Evolutionary conservation across 2,329 filamentous ascomycete genomes (phyloP).

Genomic region (Ophiocordyceps camponoti-leonardi): DNA sequence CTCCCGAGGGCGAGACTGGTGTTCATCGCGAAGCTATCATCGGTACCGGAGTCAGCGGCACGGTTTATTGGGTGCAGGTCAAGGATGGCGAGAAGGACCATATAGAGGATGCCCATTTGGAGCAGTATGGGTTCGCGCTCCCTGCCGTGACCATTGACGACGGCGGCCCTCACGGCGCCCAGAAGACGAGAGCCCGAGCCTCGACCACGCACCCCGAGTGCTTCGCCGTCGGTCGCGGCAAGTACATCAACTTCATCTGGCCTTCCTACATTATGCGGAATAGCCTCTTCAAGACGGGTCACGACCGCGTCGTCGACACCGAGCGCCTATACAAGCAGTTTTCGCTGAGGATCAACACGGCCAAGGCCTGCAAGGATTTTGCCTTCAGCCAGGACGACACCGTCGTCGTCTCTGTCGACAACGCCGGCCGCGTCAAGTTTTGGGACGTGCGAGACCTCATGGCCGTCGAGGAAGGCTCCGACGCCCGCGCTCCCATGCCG

Average conservation of each 20-base stretch:
- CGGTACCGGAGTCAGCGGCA: constrained; percentile 83
- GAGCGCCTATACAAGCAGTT: constrained; percentile 77
- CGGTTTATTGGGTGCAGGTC: constrained; percentile 88
- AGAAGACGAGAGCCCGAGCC: constrained; percentile 88
- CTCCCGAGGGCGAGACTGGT: constrained; percentile 32
- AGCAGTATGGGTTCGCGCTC: constrained; percentile 75
- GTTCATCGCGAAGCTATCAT: constrained; percentile 66
- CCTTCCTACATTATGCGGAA: constrained; percentile 45
- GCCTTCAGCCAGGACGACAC: constrained; percentile 94
- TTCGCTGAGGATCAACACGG: constrained; percentile 84
- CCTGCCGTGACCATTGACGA: constrained; percentile 75
- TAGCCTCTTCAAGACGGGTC: constrained; percentile 43
- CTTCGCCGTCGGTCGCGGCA: constrained; percentile 89
- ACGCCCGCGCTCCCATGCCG: constrained; percentile 32
- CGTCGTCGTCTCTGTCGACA: constrained; percentile 87
- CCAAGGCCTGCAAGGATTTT: constrained; percentile 97
- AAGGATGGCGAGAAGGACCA: constrained; percentile 62
- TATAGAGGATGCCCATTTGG: constrained; percentile 60
- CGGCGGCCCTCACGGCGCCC: constrained; percentile 78
- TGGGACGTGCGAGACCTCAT: constrained; percentile 85
- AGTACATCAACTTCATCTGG: constrained; percentile 84
- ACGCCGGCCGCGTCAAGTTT: constrained; percentile 90
- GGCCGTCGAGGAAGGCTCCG: constrained; percentile 30
- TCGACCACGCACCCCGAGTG: constrained; percentile 82
- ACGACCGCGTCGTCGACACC: constrained; percentile 61